phyloP scores from a whole-genome alignment of 2,329 filamentous ascomycete genomes.

The Alternaria ethzedia region DNA sequence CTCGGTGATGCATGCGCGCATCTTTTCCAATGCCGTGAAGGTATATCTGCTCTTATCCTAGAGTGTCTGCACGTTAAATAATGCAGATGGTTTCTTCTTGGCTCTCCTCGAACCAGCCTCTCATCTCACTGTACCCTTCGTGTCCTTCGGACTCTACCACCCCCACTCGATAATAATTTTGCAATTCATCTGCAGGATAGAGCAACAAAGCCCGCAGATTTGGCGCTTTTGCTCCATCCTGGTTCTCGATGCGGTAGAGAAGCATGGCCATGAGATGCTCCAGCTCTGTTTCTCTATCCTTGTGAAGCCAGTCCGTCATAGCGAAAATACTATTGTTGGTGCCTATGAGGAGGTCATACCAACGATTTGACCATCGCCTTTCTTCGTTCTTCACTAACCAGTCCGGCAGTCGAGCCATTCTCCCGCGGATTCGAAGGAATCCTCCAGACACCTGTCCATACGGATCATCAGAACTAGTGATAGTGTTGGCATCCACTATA shows the following conservation, averaged over 20 bases:
- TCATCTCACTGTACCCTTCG: background rate
- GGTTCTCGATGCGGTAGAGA: rapidly evolving
- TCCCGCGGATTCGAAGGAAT: background rate
- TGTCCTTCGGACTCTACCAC: rapidly evolving
- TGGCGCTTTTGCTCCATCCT: background rate
- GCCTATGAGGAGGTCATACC: no score
- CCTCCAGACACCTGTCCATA: background rate
- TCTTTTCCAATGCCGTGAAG: no score
- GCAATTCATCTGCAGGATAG: rapidly evolving
- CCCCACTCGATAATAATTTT: background rate
- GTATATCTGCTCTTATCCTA: no score
- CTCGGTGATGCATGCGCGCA: no score
- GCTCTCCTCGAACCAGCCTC: rapidly evolving
- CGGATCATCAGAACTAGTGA: rapidly evolving
- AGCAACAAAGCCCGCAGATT: background rate
- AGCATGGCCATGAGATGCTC: background rate
- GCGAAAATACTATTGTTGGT: background rate
- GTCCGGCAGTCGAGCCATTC: background rate
- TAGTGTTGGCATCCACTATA: rapidly evolving
- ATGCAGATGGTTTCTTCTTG: background rate
- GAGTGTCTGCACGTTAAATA: rapidly evolving
- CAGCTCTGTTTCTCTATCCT: background rate
- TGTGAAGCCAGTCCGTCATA: background rate
- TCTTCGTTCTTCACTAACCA: background rate
- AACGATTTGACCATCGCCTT: no score